Evolutionary conservation across 73 alveolate species (phyloP).

Genomic region (Tetrahymena thermophila): DNA sequence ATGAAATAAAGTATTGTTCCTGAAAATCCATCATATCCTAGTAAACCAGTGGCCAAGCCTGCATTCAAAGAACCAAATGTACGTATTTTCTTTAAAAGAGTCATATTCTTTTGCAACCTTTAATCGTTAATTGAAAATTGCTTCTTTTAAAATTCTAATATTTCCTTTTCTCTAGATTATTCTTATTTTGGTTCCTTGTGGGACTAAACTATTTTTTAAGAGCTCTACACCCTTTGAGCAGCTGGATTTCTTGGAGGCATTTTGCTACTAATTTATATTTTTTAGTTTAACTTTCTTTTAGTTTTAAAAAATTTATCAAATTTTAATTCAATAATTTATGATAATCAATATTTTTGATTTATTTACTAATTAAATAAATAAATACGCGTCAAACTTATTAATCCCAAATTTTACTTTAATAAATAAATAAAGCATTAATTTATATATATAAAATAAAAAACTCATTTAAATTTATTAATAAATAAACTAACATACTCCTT

Average conservation of each 20-base stretch:
- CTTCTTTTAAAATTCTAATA: neutral
- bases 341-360: neutral
- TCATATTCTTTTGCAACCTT: neutral
- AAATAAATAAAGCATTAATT: neutral
- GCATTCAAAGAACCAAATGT: neutral
- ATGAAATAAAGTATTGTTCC: neutral
- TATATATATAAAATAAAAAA: too few relatives aligned
- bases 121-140: neutral
- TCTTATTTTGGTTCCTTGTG: neutral
- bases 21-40: neutral
- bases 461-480: neutral
- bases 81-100: neutral
- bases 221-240: neutral
- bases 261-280: neutral
- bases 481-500: neutral
- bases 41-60: neutral
- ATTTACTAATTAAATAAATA: neutral
- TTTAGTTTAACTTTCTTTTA: neutral
- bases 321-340: neutral
- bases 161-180: neutral
- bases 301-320: neutral
- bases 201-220: neutral
- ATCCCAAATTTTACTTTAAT: neutral
- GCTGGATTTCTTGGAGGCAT: neutral
- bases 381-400: neutral